Conservation (phyloP, 1,139 yeast genomes). For the Meyerozyma elateridarum region DNA sequence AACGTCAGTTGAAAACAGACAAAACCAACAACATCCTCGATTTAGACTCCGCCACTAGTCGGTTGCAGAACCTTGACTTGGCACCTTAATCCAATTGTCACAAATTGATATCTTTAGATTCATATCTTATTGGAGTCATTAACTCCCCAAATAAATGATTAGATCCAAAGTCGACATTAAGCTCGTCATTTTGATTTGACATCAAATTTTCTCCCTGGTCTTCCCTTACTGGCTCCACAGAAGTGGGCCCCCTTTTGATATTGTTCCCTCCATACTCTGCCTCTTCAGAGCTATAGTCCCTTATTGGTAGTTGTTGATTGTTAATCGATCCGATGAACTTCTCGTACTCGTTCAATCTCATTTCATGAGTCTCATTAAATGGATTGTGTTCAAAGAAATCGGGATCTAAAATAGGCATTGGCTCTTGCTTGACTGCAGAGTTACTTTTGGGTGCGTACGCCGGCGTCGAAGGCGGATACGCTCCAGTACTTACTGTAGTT, state of each 20-base stretch:
- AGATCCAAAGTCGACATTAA: neutral
- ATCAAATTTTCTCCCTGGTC: neutral
- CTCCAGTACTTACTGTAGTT: conserved; percentile 23
- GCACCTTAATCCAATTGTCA: conserved; percentile 4
- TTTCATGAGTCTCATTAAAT: conserved; percentile 8
- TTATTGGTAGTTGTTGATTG: conserved; percentile 5
- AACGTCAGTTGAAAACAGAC: conserved; percentile 9
- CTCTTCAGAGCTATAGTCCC: too few relatives aligned
- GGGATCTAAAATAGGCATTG: conserved; percentile 7
- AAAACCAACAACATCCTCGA: conserved; percentile 18
- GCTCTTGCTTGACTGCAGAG: conserved; percentile 8
- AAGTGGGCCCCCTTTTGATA: conserved; percentile 3
- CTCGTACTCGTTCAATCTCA: conserved; percentile 14
- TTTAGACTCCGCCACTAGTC: conserved; percentile 31
- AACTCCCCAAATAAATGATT: conserved; percentile 9
- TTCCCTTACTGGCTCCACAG: neutral
- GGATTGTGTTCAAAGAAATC: conserved; percentile 6
- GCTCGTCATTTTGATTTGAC: neutral
- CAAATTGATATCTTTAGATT: conserved; percentile 7
- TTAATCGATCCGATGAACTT: conserved; percentile 6
- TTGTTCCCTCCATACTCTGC: conserved; percentile 1
- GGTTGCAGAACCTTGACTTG: conserved; percentile 30
- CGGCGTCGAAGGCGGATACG: conserved; percentile 27
- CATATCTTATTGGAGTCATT: conserved; percentile 10
- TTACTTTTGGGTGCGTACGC: conserved; percentile 5